phyloP scores from a whole-genome alignment of 2,329 filamentous ascomycete species.

The Aspergillus pseudoviridinutans region DNA sequence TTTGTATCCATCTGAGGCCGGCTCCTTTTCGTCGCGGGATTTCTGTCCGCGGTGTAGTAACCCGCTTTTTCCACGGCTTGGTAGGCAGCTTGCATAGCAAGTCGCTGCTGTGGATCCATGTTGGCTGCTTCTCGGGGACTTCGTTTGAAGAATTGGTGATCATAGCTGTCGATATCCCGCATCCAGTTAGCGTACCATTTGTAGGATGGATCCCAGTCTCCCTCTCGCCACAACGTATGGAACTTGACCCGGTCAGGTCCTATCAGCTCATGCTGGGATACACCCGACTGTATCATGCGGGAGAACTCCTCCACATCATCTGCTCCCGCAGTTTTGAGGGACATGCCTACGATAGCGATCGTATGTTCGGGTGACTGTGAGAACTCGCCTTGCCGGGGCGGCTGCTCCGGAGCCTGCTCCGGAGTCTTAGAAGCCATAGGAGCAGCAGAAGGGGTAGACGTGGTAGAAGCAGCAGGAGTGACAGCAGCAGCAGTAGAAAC shows the following conservation, averaged over 20 bases:
- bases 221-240: neutral
- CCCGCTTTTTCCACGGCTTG: constrained; percentile 30
- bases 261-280: constrained; percentile 22
- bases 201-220: constrained; percentile 1
- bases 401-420: constrained; percentile 9
- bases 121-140: constrained; percentile 22
- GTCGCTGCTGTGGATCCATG: constrained; percentile 32
- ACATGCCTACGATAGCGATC: constrained; percentile 37
- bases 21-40: neutral
- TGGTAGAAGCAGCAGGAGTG: neutral
- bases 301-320: constrained; percentile 32
- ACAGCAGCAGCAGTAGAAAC: neutral
- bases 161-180: constrained; percentile 23
- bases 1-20: constrained; percentile 15
- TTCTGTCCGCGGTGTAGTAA: constrained; percentile 17
- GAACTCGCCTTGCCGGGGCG: too few relatives aligned
- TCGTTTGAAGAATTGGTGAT: constrained; percentile 31
- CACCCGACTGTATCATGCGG: constrained; percentile 22
- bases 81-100: constrained; percentile 29
- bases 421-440: constrained; percentile 1
- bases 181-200: constrained; percentile 20
- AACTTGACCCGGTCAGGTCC: neutral
- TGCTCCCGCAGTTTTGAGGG: constrained; percentile 28
- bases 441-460: too few relatives aligned
- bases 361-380: neutral